Base-by-base conservation (phyloP, 805 yeast genomes). In the Monosporozyma unispora region DNA sequence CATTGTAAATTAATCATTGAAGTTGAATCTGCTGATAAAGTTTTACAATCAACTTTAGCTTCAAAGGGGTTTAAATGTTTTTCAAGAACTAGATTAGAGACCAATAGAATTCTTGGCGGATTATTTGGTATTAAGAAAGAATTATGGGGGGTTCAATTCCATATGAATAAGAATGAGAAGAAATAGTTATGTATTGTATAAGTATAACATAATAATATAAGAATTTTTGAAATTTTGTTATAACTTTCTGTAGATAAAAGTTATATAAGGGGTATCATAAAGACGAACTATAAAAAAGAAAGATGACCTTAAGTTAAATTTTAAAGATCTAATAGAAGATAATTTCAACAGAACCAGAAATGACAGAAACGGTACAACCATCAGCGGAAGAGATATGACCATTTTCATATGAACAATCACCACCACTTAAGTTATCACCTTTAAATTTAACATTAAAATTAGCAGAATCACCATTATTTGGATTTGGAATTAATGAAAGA, bases 401-500 rank as follows among this genome's bases (percentile, higher is more conserved):
- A 64, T 86, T 73, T 64, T 77, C 86, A 75, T 90, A 91, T 48
- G 69, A 69, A 75, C 98, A 91, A 45, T 76, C 72, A 55, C 98
- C 97, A 55, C 83, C 78, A 47, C 80, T 71, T 50, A 80, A 80
- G 52, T 79, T 83, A 48, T 77, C 78, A 58, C 83, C 91, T 50
- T 78, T 89, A 63, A 93, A 90, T 71, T 80, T 81, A 58, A 86
- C 84, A 62, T 81, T 82, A 75, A 68, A 85, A 76, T 81, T 84
- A 49, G 83, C 77, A 50, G 90, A 72, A 19, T 76, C 66, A 21
- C 66, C 57, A 77, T 87, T 87, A 81, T 90, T 89, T 63, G 97
- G 96, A 76, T 91, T 91, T 71, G 96, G 96, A 71, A 89, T 87
- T 70, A 91, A 74, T 7, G 96, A 87, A 61, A 91, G 71, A 78